Base-by-base conservation (phyloP, 768 basidiomycete genomes). In the Naematelia aurantialba region DNA sequence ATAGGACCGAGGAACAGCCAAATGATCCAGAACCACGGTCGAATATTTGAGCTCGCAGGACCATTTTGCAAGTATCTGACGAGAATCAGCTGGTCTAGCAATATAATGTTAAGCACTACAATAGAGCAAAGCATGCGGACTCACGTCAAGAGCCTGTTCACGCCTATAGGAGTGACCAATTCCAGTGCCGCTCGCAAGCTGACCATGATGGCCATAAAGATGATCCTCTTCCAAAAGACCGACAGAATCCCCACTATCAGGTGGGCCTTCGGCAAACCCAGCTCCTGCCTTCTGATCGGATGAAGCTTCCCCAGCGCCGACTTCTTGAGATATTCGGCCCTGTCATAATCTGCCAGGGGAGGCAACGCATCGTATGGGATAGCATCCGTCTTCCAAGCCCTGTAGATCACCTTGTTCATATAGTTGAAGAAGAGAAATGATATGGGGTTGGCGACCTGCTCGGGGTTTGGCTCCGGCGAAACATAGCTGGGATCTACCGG, bases 21-120 rank as follows among this genome's bases (percentile, higher is more conserved):
- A 0, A 75, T 27, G 13, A 88, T 81, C 87, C 87, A 89, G 8
- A 88, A 81, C 83, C 86, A 87, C 0, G 87, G 87, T 31, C 81
- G 81, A 26, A 86, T 74, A 5, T 74, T 65, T 0, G 85, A 79
- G 22, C 74, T 79, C 58, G 80, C 67, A 2, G 83, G 84, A 12
- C 78, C 75, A 2, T 72, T 80, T 74, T 88, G 85, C 17, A 89
- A 74, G 66, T 87, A 76, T 26, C 53, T 64, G 47, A 31, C 17
- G 14, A n/a, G 14, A 24, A 47, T 4, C 22, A n/a, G 17, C 24
- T 24, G 2, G 2, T 22, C 30, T 26, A 5, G 19, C 22, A 42
- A n/a, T n/a, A n/a, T n/a, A n/a, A 39, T 39, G 34, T 17, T 39
- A 17, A 17, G 34, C 34, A 8, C 8, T 17, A 8, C 17, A 39